A percentile compares a stretch with the other conserved stretches of the same genome.
Evolutionary conservation across 2,329 filamentous ascomycete species (phyloP).

Genomic region (Immersiporthe knoxdaviesiana): DNA sequence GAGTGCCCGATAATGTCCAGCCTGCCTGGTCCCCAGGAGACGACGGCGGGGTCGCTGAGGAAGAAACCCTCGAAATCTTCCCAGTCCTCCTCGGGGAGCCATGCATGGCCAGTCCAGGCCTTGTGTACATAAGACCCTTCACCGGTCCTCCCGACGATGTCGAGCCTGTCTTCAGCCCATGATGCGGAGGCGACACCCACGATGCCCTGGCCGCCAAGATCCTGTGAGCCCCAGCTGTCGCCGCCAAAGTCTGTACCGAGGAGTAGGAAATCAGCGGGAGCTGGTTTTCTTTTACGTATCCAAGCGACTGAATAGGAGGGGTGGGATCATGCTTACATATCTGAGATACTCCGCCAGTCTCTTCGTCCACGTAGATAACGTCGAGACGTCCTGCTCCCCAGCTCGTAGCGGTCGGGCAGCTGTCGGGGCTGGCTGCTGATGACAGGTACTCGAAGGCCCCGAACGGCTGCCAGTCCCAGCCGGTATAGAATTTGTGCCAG

Average conservation of each 20-base stretch:
- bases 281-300: background rate
- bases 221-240: background rate
- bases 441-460: background rate
- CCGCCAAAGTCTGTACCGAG: background rate
- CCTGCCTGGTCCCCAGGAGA: conserved; percentile 3
- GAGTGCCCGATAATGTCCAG: conserved; percentile 1
- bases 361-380: background rate
- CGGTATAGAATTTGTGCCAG: conserved; percentile 13
- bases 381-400: conserved; percentile 2
- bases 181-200: background rate
- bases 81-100: background rate
- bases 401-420: background rate
- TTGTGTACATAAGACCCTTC: background rate
- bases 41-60: background rate
- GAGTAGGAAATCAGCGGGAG: background rate
- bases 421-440: background rate
- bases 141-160: background rate
- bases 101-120: conserved; percentile 4
- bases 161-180: background rate
- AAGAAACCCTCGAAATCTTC: background rate
- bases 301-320: background rate
- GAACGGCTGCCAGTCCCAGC: conserved; percentile 13
- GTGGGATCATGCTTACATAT: background rate
- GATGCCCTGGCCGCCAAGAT: background rate
- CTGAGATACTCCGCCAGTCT: background rate